Conservation (phyloP, 176 grass and related monocot genomes). For the Carex parvula region DNA sequence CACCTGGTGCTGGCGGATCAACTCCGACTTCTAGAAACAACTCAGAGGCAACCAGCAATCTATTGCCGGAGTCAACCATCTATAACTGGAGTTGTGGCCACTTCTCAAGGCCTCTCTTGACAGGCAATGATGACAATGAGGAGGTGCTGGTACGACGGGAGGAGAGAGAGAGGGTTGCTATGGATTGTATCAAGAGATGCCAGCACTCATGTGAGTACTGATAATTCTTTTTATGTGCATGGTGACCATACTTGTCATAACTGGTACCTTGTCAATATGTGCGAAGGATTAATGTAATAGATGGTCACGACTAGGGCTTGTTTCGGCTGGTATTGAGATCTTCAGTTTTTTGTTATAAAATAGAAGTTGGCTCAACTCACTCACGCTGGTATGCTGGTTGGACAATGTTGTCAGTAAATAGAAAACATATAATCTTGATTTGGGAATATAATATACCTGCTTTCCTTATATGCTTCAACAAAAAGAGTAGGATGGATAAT, state of each 20-base stretch:
- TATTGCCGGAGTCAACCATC: constrained; percentile 69
- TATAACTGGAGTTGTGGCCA: constrained; percentile 99
- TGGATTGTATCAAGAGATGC: constrained; percentile 78
- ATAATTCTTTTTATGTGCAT: constrained; percentile 8
- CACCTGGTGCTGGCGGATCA: constrained; percentile 34
- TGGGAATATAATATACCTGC: background rate
- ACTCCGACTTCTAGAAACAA: constrained; percentile 21
- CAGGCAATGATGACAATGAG: constrained; percentile 71
- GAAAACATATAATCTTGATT: background rate
- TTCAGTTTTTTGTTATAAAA: background rate
- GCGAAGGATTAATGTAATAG: background rate
- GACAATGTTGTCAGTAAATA: background rate
- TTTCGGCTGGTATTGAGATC: background rate
- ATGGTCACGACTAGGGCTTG: background rate
- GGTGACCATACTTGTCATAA: background rate
- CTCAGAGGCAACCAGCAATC: constrained; percentile 36
- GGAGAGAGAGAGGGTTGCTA: constrained; percentile 59
- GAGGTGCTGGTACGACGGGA: constrained; percentile 74
- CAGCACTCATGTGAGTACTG: constrained; percentile 79
- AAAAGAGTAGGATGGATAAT: background rate
- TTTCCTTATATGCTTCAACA: background rate
- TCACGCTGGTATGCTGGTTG: background rate
- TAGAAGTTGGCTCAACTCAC: background rate
- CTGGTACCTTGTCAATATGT: background rate
- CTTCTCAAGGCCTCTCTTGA: constrained; percentile 92